Percentiles rank a stretch among this genome's conserved stretches.
Evolutionary conservation across 73 alveolate genomes (phyloP).

Genomic region (Diophrys sp.): DNA sequence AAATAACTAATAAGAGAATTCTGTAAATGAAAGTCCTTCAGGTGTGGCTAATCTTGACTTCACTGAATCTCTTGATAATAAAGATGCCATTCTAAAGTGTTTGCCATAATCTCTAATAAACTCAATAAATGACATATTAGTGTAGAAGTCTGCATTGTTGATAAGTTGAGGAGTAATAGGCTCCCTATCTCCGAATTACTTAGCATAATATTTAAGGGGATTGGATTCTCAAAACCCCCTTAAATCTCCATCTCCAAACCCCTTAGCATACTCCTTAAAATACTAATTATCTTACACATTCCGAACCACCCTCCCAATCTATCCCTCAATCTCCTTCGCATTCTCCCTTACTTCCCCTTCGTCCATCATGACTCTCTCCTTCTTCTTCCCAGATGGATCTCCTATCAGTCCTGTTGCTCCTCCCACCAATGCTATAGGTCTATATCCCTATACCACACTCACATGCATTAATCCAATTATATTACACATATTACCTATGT

Average conservation of each 20-base stretch:
- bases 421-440: constrained; percentile 47
- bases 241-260: too few relatives aligned
- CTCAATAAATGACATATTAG: constrained; percentile 22
- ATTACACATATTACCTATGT: constrained; percentile 42
- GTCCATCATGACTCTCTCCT: constrained; percentile 22
- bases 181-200: too few relatives aligned
- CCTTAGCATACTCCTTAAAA: neutral
- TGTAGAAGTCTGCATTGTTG: constrained; percentile 41
- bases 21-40: constrained; percentile 60
- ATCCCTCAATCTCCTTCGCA: neutral
- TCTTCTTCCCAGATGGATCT: constrained; percentile 54
- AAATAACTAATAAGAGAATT: constrained; percentile 41
- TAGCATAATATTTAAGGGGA: too few relatives aligned
- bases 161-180: too few relatives aligned
- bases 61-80: constrained; percentile 46
- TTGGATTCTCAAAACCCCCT: neutral
- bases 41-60: constrained; percentile 20
- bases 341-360: constrained; percentile 24
- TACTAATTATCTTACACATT: too few relatives aligned
- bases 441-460: constrained; percentile 32
- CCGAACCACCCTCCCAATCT: neutral
- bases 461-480: constrained; percentile 30
- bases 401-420: constrained; percentile 69
- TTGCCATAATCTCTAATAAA: constrained; percentile 54
- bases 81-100: constrained; percentile 31